Conservation (phyloP, 805 yeast species). For the Candida pseudoglaebosa region DNA sequence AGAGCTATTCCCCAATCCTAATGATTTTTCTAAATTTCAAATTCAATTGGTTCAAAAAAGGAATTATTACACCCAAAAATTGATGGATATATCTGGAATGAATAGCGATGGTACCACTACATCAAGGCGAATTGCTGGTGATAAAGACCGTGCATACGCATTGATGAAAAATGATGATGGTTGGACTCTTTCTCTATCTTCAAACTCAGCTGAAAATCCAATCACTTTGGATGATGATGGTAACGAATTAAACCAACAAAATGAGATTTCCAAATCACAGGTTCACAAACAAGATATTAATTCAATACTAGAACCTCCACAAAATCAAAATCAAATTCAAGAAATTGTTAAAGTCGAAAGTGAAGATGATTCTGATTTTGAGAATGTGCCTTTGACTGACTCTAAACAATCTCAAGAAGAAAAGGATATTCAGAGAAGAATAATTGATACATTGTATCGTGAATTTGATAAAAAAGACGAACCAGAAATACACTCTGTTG, state of each 20-base stretch:
- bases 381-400: conserved; percentile 53
- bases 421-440: conserved; percentile 21
- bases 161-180: conserved; percentile 77
- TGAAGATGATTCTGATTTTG: conserved; percentile 36
- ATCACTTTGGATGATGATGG: conserved; percentile 47
- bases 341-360: conserved; percentile 7
- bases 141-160: conserved; percentile 69
- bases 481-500: not conserved
- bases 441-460: conserved; percentile 35
- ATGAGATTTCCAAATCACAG: not conserved
- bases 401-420: conserved; percentile 24
- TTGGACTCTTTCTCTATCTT: conserved; percentile 69
- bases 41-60: conserved; percentile 89
- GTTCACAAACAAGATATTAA: not conserved
- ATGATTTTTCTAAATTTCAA: conserved; percentile 91
- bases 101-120: conserved; percentile 46
- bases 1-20: conserved; percentile 71
- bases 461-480: conserved; percentile 18
- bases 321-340: not conserved
- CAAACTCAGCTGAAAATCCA: conserved; percentile 41
- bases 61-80: conserved; percentile 81
- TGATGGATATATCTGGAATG: conserved; percentile 82
- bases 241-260: conserved; percentile 13
- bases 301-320: not conserved
- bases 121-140: conserved; percentile 74